A percentile compares a stretch with the other conserved stretches of the same genome.
phyloP scores from a whole-genome alignment of 2,329 filamentous ascomycete genomes.

The Zasmidium angulare region DNA sequence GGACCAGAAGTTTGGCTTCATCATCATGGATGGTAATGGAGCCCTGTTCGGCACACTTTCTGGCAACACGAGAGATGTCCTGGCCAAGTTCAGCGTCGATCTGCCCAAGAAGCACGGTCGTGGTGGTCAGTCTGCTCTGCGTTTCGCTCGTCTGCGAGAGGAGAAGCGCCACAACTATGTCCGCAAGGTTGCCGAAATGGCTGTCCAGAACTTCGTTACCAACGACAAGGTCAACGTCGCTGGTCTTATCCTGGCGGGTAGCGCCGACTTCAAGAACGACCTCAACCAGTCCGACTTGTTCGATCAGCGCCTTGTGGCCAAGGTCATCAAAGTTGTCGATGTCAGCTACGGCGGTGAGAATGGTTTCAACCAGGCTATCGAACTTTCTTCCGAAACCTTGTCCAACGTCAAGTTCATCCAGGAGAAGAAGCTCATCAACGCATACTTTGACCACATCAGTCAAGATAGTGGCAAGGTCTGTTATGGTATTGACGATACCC shows the following conservation, averaged over 20 bases:
- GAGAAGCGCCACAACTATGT: conserved; percentile 99
- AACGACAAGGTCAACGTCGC: conserved; percentile 98
- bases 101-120: conserved; percentile 99
- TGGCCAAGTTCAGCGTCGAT: conserved; percentile 98
- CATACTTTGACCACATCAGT: conserved; percentile 98
- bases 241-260: conserved; percentile 91
- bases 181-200: conserved; percentile 95
- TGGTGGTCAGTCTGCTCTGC: conserved; percentile 98
- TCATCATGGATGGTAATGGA: conserved; percentile 99
- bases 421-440: conserved; percentile 99
- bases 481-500: conserved; percentile 95
- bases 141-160: conserved; percentile 98
- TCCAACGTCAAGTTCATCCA: conserved; percentile 99
- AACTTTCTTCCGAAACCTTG: conserved; percentile 89
- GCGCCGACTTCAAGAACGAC: conserved; percentile 99
- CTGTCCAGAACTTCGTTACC: conserved; percentile 98
- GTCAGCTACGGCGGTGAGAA: conserved; percentile 99
- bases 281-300: conserved; percentile 97
- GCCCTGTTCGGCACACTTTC: conserved; percentile 95
- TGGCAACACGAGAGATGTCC: conserved; percentile 92
- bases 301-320: conserved; percentile 82
- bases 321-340: conserved; percentile 99
- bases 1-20: conserved; percentile 99
- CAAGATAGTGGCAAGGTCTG: conserved; percentile 96
- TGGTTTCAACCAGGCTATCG: conserved; percentile 99